Conservation (phyloP, 1,139 yeast genomes). For the Tardiomyces depauwii region DNA sequence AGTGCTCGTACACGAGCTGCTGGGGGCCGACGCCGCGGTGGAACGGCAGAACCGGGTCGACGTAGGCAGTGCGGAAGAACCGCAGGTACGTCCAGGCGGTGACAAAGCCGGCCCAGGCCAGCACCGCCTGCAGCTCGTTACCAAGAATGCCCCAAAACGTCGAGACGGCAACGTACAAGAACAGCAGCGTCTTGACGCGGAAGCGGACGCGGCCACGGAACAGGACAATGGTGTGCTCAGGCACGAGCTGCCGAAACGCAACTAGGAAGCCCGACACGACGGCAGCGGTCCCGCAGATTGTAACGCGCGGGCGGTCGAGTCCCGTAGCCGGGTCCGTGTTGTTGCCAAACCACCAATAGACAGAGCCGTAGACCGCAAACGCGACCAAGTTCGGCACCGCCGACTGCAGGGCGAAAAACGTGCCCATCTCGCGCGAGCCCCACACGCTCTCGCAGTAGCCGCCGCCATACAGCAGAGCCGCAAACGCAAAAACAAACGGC, state of each 20-base stretch:
- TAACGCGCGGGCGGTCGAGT: neutral
- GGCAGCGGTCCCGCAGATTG: conserved; percentile 61
- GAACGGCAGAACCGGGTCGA: conserved; percentile 23
- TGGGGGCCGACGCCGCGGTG: conserved; percentile 6
- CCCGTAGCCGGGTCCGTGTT: neutral
- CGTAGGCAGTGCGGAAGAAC: conserved; percentile 46
- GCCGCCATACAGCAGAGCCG: conserved; percentile 44
- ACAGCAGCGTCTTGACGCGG: conserved; percentile 58
- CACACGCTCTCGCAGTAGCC: conserved; percentile 41
- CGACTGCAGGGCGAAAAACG: conserved; percentile 48
- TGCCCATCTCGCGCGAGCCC: conserved; percentile 50
- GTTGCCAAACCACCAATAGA: neutral
- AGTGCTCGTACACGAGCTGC: conserved; percentile 1
- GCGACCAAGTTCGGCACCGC: conserved; percentile 43
- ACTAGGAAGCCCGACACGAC: conserved; percentile 69
- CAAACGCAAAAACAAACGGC: conserved; percentile 38
- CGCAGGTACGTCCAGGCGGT: conserved; percentile 67
- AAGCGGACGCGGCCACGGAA: conserved; percentile 50
- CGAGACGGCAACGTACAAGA: conserved; percentile 36
- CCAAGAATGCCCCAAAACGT: conserved; percentile 18
- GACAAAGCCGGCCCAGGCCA: conserved; percentile 60
- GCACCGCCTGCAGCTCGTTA: conserved; percentile 25
- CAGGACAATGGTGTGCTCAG: conserved; percentile 71
- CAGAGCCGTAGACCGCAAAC: conserved; percentile 16
- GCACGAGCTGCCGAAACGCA: conserved; percentile 77